phyloP scores from a whole-genome alignment of 1,139 yeast genomes.

The Schwanniomyces etchellsii region DNA sequence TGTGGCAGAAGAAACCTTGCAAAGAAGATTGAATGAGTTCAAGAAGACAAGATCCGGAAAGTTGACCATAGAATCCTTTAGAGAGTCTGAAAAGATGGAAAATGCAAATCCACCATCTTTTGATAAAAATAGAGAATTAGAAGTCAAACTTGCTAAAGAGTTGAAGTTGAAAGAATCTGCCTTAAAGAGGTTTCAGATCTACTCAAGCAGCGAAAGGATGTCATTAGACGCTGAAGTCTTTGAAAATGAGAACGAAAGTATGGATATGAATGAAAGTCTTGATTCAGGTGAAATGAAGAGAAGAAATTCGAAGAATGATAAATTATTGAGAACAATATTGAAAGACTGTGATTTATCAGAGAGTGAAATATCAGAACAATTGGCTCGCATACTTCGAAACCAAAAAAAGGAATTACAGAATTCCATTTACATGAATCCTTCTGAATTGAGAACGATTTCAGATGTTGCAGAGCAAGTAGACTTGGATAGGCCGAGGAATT shows the following conservation, averaged over 20 bases:
- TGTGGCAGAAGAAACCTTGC: conserved; percentile 91
- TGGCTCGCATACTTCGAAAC: conserved; percentile 18
- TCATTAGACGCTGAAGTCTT: conserved; percentile 7
- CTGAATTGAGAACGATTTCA: conserved; percentile 12
- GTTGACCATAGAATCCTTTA: conserved; percentile 67
- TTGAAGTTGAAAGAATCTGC: conserved; percentile 28
- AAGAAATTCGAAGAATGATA: conserved; percentile 9
- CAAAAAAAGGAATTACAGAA: conserved; percentile 15
- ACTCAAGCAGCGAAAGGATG: conserved; percentile 1
- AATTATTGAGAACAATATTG: conserved; percentile 16
- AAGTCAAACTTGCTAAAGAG: conserved; percentile 17
- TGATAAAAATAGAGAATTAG: conserved; percentile 39
- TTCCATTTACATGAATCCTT: conserved; percentile 19
- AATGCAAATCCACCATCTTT: conserved; percentile 81
- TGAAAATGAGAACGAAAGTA: conserved; percentile 4
- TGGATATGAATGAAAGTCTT: conserved; percentile 4
- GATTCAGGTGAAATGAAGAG: conserved; percentile 3
- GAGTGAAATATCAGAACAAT: conserved; percentile 12
- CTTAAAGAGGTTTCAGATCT: conserved; percentile 19
- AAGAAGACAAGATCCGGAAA: conserved; percentile 69
- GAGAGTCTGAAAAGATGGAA: conserved; percentile 40
- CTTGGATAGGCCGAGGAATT: conserved; percentile 49
- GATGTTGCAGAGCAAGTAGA: conserved; percentile 19
- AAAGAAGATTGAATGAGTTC: conserved; percentile 84
- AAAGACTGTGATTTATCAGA: conserved; percentile 20